A percentile compares a stretch with the other conserved stretches of the same genome.
Conservation (phyloP, 169 alveolate species). For the Plasmodium vinckei region DNA sequence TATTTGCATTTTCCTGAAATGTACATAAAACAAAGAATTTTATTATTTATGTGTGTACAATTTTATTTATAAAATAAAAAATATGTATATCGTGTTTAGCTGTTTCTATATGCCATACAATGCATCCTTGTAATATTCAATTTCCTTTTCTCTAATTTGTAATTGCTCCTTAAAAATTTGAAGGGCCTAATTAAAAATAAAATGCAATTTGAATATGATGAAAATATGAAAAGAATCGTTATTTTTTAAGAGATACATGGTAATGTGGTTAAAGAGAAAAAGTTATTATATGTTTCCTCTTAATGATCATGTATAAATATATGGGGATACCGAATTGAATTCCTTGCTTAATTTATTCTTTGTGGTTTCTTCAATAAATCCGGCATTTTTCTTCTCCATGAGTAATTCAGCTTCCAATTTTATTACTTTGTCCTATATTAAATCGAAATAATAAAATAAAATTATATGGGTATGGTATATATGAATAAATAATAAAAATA, state of each 20-base stretch:
- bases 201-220: neutral
- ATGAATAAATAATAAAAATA: neutral
- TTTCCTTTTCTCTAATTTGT: conserved; percentile 77
- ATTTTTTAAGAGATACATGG: too few species aligned
- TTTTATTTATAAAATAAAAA: too few species aligned
- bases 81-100: too few species aligned
- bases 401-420: conserved; percentile 66
- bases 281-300: neutral
- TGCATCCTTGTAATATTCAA: conserved; percentile 72
- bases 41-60: too few species aligned
- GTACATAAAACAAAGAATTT: too few species aligned
- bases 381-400: conserved; percentile 65
- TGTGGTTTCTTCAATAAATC: conserved; percentile 56
- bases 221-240: too few species aligned
- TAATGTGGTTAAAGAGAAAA: too few species aligned
- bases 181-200: conserved; percentile 42
- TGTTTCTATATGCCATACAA: conserved; percentile 9
- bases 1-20: conserved; percentile 60
- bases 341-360: conserved; percentile 74
- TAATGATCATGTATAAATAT: neutral
- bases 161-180: conserved; percentile 72
- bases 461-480: neutral
- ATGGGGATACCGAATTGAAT: conserved; percentile 61
- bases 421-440: conserved; percentile 61
- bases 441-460: conserved; percentile 1